Base-by-base conservation (phyloP, 129 eudicot genomes). In the Logfia minima region DNA sequence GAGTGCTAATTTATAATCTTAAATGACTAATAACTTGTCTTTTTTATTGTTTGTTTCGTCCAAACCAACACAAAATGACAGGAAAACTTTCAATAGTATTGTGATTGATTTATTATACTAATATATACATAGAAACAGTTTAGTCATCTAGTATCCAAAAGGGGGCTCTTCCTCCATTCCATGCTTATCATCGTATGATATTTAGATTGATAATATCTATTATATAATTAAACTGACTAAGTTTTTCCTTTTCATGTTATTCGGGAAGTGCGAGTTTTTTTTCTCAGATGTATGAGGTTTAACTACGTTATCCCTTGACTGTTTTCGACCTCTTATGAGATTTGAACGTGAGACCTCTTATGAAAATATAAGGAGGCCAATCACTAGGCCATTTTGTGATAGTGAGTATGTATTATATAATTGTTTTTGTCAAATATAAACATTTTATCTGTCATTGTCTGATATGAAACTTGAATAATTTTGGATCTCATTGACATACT, bases 101-200 rank as follows among this genome's bases (percentile, higher is more conserved):
- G 70, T 75, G 65, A 67, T 68, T 39, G 19, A 66, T 26, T 28
- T 6, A 28, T 52, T 45, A 56, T 80, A 67, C 58, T 67, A 67
- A 28, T 11, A 26, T 39, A 29, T 32, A 59, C 39, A 37, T 67
- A 74, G 59, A 55, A 75, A 75, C 76, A 21, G 56, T 62, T 75
- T 75, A 68, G 72, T 68, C 84, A 81, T 81, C 80, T 68, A 75
- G 64, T 65, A 31, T 68, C 72, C 84, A 81, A 75, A 81, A 74
- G 17, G 68, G 71, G 71, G 32, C 70, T 41, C 84, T 68, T 81
- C 84, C 19, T 81, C 31, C 39, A 26, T 61, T 62, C 19, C 21
- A 81, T 81, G 71, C 72, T 80, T 80, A 75, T 80, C 79, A 80
- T 8, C 48, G 10, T 9, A 41, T 9, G 48, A 41, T 41, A 41